phyloP scores from a whole-genome alignment of 1,284 basidiomycete genomes.

The Apiotrichum brassicae region DNA sequence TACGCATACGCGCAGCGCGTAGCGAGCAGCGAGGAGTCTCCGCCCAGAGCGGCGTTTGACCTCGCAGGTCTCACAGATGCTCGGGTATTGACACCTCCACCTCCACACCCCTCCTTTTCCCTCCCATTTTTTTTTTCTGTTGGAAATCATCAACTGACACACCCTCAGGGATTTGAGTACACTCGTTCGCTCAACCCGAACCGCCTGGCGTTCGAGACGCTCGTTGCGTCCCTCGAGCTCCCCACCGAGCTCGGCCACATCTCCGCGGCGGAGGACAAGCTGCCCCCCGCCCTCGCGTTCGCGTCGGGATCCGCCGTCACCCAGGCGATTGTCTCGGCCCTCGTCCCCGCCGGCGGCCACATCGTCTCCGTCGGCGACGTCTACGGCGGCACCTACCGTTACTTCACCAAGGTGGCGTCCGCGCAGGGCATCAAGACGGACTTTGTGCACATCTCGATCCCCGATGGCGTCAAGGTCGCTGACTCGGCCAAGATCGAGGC shows the following conservation, averaged over 20 bases:
- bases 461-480: conserved; percentile 9
- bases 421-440: conserved; percentile 69
- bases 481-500: conserved; percentile 3
- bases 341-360: conserved; percentile 55
- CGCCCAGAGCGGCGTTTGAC: no score
- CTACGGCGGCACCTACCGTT: conserved; percentile 87
- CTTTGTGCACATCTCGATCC: conserved; percentile 65
- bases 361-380: conserved; percentile 83
- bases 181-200: conserved; percentile 87
- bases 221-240: conserved; percentile 64
- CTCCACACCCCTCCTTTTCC: neutral
- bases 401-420: conserved; percentile 64
- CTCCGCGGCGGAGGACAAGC: conserved; percentile 8
- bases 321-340: conserved; percentile 58
- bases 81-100: no score
- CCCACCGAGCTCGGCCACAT: conserved; percentile 13
- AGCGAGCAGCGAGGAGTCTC: no score
- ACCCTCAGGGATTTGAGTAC: conserved; percentile 72
- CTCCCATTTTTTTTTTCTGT: no score
- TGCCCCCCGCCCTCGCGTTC: conserved; percentile 59
- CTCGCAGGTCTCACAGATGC: no score
- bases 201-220: conserved; percentile 64
- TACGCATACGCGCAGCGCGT: no score
- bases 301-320: conserved; percentile 81
- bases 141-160: neutral